phyloP scores from a whole-genome alignment of 306 rosid genomes.

The Biancaea sappan region DNA sequence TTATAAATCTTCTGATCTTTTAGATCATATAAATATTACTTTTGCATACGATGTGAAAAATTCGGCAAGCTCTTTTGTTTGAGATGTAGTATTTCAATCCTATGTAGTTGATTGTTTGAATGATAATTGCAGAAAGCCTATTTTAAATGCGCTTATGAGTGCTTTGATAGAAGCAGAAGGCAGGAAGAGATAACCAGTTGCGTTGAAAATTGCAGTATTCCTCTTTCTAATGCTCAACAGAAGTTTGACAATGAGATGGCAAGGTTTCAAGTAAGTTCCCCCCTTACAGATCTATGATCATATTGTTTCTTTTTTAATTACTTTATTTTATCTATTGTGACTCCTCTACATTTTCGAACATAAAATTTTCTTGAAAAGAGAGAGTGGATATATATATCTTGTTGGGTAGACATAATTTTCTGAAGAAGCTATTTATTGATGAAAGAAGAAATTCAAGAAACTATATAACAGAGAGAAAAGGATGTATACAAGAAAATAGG shows the following conservation, averaged over 20 bases:
- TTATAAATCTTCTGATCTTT: slow-evolving; percentile 8
- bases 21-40: neutral
- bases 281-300: neutral
- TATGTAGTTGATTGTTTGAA: slow-evolving; percentile 27
- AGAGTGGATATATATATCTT: neutral
- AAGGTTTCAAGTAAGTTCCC: slow-evolving; percentile 71
- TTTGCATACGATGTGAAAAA: slow-evolving; percentile 15
- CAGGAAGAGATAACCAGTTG: slow-evolving; percentile 79
- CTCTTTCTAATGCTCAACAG: slow-evolving; percentile 78
- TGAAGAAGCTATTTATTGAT: neutral
- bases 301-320: neutral
- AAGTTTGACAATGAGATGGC: slow-evolving; percentile 87
- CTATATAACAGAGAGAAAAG: neutral
- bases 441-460: neutral
- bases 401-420: neutral
- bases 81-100: neutral
- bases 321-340: neutral
- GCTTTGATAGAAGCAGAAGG: slow-evolving; percentile 81
- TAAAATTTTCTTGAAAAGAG: neutral
- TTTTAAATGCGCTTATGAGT: slow-evolving; percentile 87
- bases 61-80: neutral
- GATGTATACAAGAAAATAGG: neutral
- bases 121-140: slow-evolving; percentile 76
- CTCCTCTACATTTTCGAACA: slow-evolving; percentile 2
- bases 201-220: slow-evolving; percentile 77